phyloP scores from a whole-genome alignment of 2,329 filamentous ascomycete genomes.

The Thielaviopsis euricoi region DNA sequence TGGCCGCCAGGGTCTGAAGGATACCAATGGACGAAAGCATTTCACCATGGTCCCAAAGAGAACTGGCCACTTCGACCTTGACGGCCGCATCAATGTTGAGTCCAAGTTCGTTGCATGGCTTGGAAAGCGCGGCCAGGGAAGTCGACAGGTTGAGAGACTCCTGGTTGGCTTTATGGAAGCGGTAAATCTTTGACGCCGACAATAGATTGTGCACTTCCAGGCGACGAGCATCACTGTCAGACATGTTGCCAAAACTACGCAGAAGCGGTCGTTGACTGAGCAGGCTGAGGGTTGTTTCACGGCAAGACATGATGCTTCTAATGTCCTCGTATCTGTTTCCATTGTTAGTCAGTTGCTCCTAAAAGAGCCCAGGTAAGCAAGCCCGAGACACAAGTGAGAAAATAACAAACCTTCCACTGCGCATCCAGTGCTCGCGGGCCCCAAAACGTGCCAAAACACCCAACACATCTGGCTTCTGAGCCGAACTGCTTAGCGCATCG shows the following conservation, averaged over 20 bases:
- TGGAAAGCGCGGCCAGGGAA: constrained; percentile 61
- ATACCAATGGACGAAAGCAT: constrained; percentile 78
- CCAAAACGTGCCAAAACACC: constrained; percentile 47
- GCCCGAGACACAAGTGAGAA: too few relatives aligned
- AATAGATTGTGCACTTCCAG: constrained; percentile 66
- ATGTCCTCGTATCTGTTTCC: constrained; percentile 53
- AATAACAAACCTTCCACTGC: constrained; percentile 43
- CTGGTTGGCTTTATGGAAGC: constrained; percentile 67
- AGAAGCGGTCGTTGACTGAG: constrained; percentile 55
- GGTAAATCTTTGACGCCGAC: constrained; percentile 56
- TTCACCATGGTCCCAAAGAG: constrained; percentile 89
- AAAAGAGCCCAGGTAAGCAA: background rate
- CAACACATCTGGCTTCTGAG: constrained; percentile 42
- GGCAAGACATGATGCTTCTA: constrained; percentile 62
- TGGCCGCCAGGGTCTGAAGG: constrained; percentile 50
- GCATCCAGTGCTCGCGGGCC: constrained; percentile 60
- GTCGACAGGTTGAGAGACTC: constrained; percentile 78
- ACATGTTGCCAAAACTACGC: constrained; percentile 42
- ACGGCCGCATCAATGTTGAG: constrained; percentile 62
- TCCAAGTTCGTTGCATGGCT: constrained; percentile 50
- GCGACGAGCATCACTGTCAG: constrained; percentile 45
- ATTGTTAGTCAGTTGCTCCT: constrained; percentile 15
- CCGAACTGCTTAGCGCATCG: constrained; percentile 44
- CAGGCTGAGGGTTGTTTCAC: constrained; percentile 67
- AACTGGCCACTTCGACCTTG: constrained; percentile 69